Percentiles rank a stretch among this genome's conserved stretches.
Evolutionary conservation across 164 flowering plant species (phyloP).

Genomic region (Vitis amurensis): DNA sequence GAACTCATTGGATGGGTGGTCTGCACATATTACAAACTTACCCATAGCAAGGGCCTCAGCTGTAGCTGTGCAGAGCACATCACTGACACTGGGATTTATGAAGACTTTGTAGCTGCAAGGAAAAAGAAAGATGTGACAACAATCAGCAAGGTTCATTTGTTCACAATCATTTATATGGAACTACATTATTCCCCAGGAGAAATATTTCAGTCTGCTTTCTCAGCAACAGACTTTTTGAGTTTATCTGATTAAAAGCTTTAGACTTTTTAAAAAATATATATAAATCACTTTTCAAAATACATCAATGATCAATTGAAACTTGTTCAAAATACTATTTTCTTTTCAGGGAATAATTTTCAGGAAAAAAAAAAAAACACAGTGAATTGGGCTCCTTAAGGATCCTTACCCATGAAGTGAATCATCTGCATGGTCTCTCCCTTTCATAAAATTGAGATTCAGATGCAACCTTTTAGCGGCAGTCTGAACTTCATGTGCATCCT

Average conservation of each 20-base stretch:
- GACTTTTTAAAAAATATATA: not conserved
- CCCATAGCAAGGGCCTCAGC: constrained; percentile 99
- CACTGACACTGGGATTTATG: constrained; percentile 96
- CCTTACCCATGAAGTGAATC: constrained; percentile 87
- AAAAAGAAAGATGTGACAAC: constrained; percentile 4
- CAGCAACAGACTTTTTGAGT: too few species aligned
- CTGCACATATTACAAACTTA: constrained; percentile 96
- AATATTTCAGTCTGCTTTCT: not conserved
- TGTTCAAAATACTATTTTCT: not conserved
- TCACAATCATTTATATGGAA: not conserved
- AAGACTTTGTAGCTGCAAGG: constrained; percentile 89
- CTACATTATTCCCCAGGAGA: not conserved
- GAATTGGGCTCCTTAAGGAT: not conserved
- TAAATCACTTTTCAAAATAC: too few species aligned
- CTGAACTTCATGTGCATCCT: constrained; percentile 92
- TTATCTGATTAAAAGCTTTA: too few species aligned
- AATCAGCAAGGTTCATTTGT: not conserved
- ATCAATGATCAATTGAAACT: not conserved
- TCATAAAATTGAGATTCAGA: constrained; percentile 72
- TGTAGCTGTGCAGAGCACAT: constrained; percentile 90
- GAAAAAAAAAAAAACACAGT: too few species aligned
- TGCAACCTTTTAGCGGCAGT: constrained; percentile 70
- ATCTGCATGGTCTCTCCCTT: constrained; percentile 98
- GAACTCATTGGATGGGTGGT: constrained; percentile 96
- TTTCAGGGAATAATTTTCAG: too few species aligned